A percentile compares a stretch with the other conserved stretches of the same genome.
These are phyloP conservation scores for Balakata baccata DNA, from an alignment of 345 rosid species.

Conservation along the genomic window DNA sequence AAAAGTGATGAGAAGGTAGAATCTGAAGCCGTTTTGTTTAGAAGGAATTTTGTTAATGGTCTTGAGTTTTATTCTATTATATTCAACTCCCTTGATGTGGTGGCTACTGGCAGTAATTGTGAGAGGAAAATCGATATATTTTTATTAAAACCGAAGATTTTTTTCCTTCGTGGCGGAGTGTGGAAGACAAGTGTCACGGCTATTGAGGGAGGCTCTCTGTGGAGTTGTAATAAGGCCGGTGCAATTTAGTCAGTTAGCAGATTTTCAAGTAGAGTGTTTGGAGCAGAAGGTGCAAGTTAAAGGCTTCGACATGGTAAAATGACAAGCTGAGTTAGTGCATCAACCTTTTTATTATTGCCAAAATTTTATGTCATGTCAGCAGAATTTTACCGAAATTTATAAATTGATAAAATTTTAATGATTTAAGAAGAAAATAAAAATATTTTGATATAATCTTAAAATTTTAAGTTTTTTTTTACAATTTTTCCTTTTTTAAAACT, in stretches of 20 bases:
- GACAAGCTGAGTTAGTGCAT: slow-evolving; percentile 79
- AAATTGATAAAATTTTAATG: too few relatives aligned
- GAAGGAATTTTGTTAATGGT: slow-evolving; percentile 61
- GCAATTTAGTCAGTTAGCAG: slow-evolving; percentile 75
- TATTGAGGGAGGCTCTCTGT: slow-evolving; percentile 68
- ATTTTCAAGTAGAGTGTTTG: slow-evolving; percentile 72
- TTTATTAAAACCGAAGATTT: slow-evolving; percentile 59
- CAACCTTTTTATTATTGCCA: too few relatives aligned
- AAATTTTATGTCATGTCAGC: too few relatives aligned
- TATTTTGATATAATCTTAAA: too few relatives aligned
- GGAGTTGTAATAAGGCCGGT: slow-evolving; percentile 81
- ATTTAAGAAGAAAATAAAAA: too few relatives aligned
- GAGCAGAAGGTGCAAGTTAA: slow-evolving; percentile 63
- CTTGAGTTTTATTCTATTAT: slow-evolving; percentile 71
- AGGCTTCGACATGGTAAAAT: slow-evolving; percentile 91
- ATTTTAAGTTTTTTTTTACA: too few relatives aligned
- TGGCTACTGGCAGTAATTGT: slow-evolving; percentile 49
- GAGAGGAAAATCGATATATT: slow-evolving; percentile 62
- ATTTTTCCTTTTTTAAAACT: too few relatives aligned
- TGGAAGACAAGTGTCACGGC: slow-evolving; percentile 42
- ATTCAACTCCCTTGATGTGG: slow-evolving; percentile 80
- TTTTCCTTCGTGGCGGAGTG: slow-evolving; percentile 54
- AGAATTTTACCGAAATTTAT: too few relatives aligned
- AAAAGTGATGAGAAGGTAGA: slow-evolving; percentile 70
- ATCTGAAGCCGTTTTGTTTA: slow-evolving; percentile 53